Conservation (phyloP, 1,284 basidiomycete genomes). For the Leccinum pseudoinsigne region DNA sequence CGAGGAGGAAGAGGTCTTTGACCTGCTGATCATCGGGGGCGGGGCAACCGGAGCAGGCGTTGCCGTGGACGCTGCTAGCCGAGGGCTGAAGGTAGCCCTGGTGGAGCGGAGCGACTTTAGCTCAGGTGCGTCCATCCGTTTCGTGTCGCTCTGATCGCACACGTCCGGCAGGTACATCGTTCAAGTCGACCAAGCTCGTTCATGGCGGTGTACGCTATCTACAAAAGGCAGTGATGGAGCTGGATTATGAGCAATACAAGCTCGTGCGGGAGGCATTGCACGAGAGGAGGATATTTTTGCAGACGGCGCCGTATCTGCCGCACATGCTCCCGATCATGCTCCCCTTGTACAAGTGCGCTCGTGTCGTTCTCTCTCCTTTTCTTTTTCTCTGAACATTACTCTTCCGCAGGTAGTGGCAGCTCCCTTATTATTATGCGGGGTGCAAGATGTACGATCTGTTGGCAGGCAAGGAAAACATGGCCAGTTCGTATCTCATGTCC, state of each 20-base stretch:
- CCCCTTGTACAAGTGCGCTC: constrained; percentile 77
- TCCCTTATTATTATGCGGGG: constrained; percentile 95
- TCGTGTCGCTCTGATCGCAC: no score
- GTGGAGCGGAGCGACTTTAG: constrained; percentile 95
- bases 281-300: no score
- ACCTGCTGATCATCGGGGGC: constrained; percentile 87
- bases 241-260: no score
- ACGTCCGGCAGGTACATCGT: no score
- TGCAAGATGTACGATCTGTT: constrained; percentile 97
- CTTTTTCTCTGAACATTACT: background rate
- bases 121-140: constrained; percentile 57
- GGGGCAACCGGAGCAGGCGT: constrained; percentile 96
- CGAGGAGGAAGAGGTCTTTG: constrained; percentile 53
- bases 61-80: constrained; percentile 90
- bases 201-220: no score
- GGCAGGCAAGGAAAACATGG: constrained; percentile 97
- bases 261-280: no score
- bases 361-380: background rate
- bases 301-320: constrained; percentile 78
- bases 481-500: constrained; percentile 92
- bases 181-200: no score
- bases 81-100: constrained; percentile 90
- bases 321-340: constrained; percentile 95
- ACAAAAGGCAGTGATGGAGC: no score
- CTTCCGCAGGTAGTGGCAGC: constrained; percentile 83